Conservation (phyloP, 2,329 filamentous ascomycete genomes). For the Huntiella savannae region DNA sequence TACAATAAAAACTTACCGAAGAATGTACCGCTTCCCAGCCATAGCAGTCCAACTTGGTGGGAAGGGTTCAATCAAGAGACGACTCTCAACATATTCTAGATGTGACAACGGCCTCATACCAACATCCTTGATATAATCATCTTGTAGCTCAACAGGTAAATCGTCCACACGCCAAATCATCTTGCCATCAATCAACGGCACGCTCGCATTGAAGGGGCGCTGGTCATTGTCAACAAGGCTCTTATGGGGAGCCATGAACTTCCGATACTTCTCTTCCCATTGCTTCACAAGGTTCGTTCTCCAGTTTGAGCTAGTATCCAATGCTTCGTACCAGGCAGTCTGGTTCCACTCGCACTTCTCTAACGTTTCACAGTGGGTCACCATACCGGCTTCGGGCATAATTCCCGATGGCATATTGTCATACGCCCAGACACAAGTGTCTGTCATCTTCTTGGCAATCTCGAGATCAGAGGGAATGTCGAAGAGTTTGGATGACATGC, state of each 20-base stretch:
- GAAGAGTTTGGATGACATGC: constrained; percentile 44
- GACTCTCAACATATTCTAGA: constrained; percentile 30
- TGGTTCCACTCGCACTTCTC: constrained; percentile 32
- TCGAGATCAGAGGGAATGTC: constrained; percentile 39
- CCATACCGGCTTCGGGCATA: constrained; percentile 38
- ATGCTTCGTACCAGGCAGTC: constrained; percentile 27
- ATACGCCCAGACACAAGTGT: constrained; percentile 54
- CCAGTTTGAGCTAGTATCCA: constrained; percentile 27
- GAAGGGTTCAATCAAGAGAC: constrained; percentile 25
- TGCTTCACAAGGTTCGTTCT: constrained; percentile 25
- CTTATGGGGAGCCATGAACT: neutral
- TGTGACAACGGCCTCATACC: constrained; percentile 27
- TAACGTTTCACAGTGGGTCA: constrained; percentile 27
- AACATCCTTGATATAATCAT: constrained; percentile 7
- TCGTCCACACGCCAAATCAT: constrained; percentile 5
- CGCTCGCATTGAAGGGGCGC: neutral
- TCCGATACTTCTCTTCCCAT: constrained; percentile 15
- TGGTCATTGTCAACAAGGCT: neutral
- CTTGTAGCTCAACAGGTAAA: neutral
- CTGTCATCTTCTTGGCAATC: constrained; percentile 41
- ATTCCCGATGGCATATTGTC: constrained; percentile 38
- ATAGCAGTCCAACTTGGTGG: constrained; percentile 33
- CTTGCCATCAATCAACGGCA: no score
- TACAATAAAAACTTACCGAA: constrained; percentile 29
- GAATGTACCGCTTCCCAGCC: constrained; percentile 32